phyloP scores from a whole-genome alignment of 2,329 filamentous ascomycete genomes.

The Verticillium nubilum region DNA sequence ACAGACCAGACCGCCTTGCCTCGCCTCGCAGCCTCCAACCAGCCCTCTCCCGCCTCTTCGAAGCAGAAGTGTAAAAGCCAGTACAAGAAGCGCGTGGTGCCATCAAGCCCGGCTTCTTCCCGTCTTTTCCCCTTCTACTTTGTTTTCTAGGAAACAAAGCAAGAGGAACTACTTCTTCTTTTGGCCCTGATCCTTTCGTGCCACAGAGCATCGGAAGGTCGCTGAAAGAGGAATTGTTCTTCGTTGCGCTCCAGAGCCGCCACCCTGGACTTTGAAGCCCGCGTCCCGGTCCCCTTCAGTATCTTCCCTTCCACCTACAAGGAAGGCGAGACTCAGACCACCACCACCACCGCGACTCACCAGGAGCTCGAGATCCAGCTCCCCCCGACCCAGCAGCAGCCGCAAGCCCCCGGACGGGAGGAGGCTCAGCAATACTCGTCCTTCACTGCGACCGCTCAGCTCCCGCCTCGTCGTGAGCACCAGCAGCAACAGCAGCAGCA shows the following conservation, averaged over 20 bases:
- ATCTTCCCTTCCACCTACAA: slow-evolving; percentile 99
- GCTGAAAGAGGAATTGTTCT: slow-evolving; percentile 58
- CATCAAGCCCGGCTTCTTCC: slow-evolving; percentile 19
- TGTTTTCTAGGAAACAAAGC: slow-evolving; percentile 55
- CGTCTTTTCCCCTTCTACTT: slow-evolving; percentile 37
- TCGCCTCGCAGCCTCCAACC: slow-evolving; percentile 6
- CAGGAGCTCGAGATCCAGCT: slow-evolving; percentile 86
- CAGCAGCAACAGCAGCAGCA: slow-evolving; percentile 28
- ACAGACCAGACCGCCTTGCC: slow-evolving; percentile 1
- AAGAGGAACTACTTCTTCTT: slow-evolving; percentile 49
- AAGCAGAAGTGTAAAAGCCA: slow-evolving; percentile 13
- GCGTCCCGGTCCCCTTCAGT: slow-evolving; percentile 98
- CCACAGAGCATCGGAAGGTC: slow-evolving; percentile 49
- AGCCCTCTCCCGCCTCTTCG: slow-evolving; percentile 3
- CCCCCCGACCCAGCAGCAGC: slow-evolving; percentile 35
- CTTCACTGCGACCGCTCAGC: slow-evolving; percentile 55
- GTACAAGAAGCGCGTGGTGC: slow-evolving; percentile 13
- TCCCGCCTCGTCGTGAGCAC: slow-evolving; percentile 49
- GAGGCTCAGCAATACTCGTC: slow-evolving; percentile 94
- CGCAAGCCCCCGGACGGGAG: slow-evolving; percentile 67
- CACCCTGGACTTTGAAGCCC: slow-evolving; percentile 99
- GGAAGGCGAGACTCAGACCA: slow-evolving; percentile 37
- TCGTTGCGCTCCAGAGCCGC: slow-evolving; percentile 62
- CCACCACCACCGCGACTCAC: slow-evolving; percentile 52
- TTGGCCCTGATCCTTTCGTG: slow-evolving; percentile 63